phyloP scores from a whole-genome alignment of 306 rosid genomes.

The Glycine latifolia region DNA sequence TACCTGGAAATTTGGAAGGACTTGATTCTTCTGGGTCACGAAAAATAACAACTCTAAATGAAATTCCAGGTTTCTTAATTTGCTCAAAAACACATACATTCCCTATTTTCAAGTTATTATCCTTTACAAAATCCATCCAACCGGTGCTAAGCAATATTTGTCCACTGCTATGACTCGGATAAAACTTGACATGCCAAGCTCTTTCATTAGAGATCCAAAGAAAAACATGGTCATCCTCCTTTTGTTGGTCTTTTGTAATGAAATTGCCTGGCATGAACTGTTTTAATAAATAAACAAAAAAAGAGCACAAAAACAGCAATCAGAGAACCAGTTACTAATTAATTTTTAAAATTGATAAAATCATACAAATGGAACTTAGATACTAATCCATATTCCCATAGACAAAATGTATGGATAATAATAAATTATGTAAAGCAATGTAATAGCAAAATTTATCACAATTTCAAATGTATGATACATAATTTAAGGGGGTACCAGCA shows the following conservation, averaged over 20 bases:
- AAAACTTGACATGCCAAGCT: neutral
- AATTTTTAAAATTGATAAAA: neutral
- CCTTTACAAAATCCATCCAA: conserved; percentile 27
- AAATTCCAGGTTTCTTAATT: neutral
- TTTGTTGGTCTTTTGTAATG: neutral
- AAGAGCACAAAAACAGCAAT: neutral
- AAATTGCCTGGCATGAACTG: neutral
- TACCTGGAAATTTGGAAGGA: neutral
- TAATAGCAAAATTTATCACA: neutral
- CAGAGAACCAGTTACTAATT: neutral
- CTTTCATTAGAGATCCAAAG: conserved; percentile 12
- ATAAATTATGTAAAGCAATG: neutral
- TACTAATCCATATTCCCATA: neutral
- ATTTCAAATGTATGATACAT: neutral
- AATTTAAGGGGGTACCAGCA: neutral
- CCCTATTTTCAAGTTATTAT: neutral
- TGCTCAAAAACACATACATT: conserved; percentile 38
- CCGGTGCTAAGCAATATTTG: neutral
- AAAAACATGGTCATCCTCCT: neutral
- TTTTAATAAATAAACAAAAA: neutral
- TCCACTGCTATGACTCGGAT: neutral
- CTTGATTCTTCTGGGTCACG: neutral
- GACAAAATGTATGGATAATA: neutral
- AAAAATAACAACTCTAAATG: conserved; percentile 16
- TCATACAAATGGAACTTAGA: neutral